phyloP scores from a whole-genome alignment of 2,329 filamentous ascomycete species.

The Neurospora sp. region DNA sequence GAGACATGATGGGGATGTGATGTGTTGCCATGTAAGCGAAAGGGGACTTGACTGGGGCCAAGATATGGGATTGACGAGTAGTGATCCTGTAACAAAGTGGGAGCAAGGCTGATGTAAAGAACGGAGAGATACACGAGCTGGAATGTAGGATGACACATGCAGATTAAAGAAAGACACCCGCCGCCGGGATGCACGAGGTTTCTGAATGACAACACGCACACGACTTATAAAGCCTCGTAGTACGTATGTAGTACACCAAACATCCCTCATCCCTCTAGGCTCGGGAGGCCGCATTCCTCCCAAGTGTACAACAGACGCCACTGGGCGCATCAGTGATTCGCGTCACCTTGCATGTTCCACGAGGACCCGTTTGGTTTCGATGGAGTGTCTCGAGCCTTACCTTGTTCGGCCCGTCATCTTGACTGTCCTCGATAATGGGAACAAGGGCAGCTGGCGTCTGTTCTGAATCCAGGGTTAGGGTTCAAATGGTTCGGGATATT shows the following conservation, averaged over 20 bases:
- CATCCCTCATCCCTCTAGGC: not conserved
- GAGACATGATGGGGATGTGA: not conserved
- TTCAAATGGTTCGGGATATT: not conserved
- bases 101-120: not conserved
- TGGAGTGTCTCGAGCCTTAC: not conserved
- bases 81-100: not conserved
- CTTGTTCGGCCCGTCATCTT: not conserved
- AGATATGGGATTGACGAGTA: not conserved
- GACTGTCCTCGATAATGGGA: not conserved
- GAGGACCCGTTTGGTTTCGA: not conserved
- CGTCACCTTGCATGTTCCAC: not conserved
- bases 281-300: not conserved
- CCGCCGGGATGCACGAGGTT: not conserved
- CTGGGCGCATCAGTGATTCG: not conserved
- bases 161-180: not conserved
- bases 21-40: not conserved
- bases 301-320: not conserved
- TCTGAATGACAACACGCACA: not conserved
- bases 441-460: not conserved
- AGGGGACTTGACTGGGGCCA: not conserved
- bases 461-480: not conserved
- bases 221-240: not conserved
- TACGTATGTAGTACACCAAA: not conserved
- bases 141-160: not conserved
- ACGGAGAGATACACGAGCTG: not conserved